Evolutionary conservation across 495 filamentous ascomycete genomes (phyloP), one percentile per base, ranked within the genome.

Genomic region (Chaetomium tenue): DNA sequence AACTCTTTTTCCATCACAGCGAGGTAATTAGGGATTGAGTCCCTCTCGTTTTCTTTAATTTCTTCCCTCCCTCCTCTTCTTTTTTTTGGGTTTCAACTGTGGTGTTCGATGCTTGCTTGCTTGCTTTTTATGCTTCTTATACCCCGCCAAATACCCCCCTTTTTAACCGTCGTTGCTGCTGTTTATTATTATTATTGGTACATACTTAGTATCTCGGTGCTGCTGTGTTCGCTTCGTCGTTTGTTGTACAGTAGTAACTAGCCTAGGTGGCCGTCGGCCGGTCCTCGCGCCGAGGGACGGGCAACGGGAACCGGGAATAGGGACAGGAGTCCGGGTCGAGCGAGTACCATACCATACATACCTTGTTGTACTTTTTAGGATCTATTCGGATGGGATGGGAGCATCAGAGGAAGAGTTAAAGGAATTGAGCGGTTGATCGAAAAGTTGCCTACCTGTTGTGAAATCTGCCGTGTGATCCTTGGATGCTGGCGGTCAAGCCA

Each of bases 101-200:
- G 59, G 13, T 64, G 28, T 11, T 48, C 30, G 9, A 50, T 26
- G n/a, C 5, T 53, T 30, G 33, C 33, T 53, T 30, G 33, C 33
- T 9, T 33, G n/a, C 37, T 20, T n/a, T 37, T 37, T 6, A 30
- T 30, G 33, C 26, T 60, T 33, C 40, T 22, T 59, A 26, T 55
- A 55, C 52, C 52, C 52, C 30, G 52, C 52, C 16, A 25, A 23
- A 55, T 55, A 55, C 52, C 52, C 30, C 26, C n/a, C n/a, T n/a
- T n/a, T n/a, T 55, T 55, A n/a, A 13, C 16, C 15, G 52, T n/a
- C 25, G 48, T 52, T 52, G 53, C 25, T 52, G 23, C 12, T 52
- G 22, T 52, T 26, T 52, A 25, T 52, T 52, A 9, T 39, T 57
- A 15, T 37, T 55, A 15, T 37, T 37, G 26, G 33, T 37, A 18